Base-by-base conservation (phyloP, 768 basidiomycete genomes). In the Trametes cubensis region DNA sequence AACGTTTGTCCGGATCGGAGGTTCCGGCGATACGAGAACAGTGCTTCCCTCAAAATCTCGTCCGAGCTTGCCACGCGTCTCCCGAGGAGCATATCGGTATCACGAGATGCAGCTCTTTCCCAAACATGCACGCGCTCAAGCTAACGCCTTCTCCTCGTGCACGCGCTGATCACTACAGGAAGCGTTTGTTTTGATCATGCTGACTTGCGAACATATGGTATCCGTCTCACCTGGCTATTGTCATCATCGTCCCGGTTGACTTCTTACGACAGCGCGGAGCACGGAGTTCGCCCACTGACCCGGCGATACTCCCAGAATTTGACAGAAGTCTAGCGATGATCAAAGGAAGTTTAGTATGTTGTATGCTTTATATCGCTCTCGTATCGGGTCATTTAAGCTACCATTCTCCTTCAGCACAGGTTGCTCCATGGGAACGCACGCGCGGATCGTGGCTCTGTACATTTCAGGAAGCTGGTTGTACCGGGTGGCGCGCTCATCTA, bases 161-260 rank as follows among this genome's bases (percentile, higher is more conserved):
- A 45, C 48, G 26, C 34, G 55, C 51, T 60, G 51, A 53, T 53
- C 59, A 42, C 15, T 42, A 25, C 48, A 50, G 39, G 57, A 50
- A 42, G 47, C 25, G 11, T 25, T 26, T 18, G 38, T 42, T n/a
- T 6, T 53, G 50, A 45, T 62, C 61, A 62, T 55, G 61, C 55
- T 28, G 6, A 34, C 20, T 6, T 25, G 6, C 11, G 23, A 50
- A 56, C 55, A 62, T 62, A 56, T 62, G 61, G 54, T 17, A 13
- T 8, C 23, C 6, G 26, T 28, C 61, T 56, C 61, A 62, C 39
- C 54, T 62, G 61, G 21, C 38, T 46, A 17, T n/a, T 21, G 30
- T 14, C 41, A 17, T 44, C 26, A 44, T 20, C 13, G n/a, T 38
- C 42, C 14, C 8, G 13, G 34, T 28, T 42, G 23, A 17, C 38